Percentiles rank a stretch among this genome's conserved stretches.
These are phyloP conservation scores for Cadophora gregata DNA, from an alignment of 2,329 filamentous ascomycete species.

Conservation along the genomic window DNA sequence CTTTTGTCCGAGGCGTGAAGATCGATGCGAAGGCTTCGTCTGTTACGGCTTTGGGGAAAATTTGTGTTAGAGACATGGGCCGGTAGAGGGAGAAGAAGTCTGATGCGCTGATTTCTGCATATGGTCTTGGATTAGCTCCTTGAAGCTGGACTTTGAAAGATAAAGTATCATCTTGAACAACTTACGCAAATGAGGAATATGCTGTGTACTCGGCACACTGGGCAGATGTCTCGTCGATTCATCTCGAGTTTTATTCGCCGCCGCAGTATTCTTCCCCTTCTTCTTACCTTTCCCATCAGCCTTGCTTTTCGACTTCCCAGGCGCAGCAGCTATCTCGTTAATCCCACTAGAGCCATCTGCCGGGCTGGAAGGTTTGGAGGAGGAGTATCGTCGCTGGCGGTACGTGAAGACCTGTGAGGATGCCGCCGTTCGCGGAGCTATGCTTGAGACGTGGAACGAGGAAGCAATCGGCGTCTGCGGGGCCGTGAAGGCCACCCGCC, in stretches of 20 bases:
- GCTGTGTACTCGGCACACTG: conserved; percentile 76
- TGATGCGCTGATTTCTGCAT: conserved; percentile 80
- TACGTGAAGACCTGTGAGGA: conserved; percentile 40
- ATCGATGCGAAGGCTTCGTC: conserved; percentile 83
- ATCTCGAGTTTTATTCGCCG: conserved; percentile 48
- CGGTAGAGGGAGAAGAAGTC: conserved; percentile 96
- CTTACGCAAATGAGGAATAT: conserved; percentile 70
- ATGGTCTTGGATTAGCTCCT: conserved; percentile 17
- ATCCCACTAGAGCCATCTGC: conserved; percentile 45
- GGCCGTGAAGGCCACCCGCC: conserved; percentile 40
- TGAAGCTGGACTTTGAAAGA: neutral
- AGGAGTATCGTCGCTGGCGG: conserved; percentile 45
- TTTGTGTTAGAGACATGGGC: conserved; percentile 86
- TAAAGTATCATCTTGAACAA: neutral
- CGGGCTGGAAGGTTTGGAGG: conserved; percentile 48
- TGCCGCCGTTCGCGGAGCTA: conserved; percentile 36
- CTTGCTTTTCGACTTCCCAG: conserved; percentile 49
- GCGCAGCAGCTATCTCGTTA: conserved; percentile 33
- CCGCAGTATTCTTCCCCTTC: conserved; percentile 58
- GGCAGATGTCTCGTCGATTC: conserved; percentile 65
- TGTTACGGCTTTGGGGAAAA: conserved; percentile 75
- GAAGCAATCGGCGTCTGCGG: conserved; percentile 39
- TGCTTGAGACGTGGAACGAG: conserved; percentile 32
- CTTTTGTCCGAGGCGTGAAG: conserved; percentile 66
- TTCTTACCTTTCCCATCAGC: conserved; percentile 53